Conservation (phyloP, 225 moss, liverwort and hornwort species). For the Physcomitrellopsis africana region DNA sequence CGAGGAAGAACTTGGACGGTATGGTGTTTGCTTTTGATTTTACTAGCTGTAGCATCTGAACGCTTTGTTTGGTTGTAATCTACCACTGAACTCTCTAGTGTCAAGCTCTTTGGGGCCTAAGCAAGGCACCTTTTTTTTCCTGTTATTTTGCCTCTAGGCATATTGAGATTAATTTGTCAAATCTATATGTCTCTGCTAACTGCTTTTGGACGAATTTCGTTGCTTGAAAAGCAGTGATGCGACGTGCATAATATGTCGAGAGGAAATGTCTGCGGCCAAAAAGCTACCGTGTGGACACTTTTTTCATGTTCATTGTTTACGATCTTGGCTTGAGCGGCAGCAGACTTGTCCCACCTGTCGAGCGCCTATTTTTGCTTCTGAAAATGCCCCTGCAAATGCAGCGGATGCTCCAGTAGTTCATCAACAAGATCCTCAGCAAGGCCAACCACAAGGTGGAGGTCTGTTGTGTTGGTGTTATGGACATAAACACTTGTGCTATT, state of each 20-base stretch:
- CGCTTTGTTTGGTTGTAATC: constrained; percentile 8
- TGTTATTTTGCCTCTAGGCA: constrained; percentile 1
- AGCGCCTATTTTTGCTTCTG: constrained; percentile 88
- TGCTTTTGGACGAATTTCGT: constrained; percentile 25
- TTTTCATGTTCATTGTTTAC: constrained; percentile 98
- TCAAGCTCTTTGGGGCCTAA: not conserved
- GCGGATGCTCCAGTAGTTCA: constrained; percentile 60
- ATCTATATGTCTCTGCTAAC: constrained; percentile 28
- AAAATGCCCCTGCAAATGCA: constrained; percentile 56
- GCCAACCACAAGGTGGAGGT: constrained; percentile 69
- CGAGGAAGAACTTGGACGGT: constrained; percentile 96
- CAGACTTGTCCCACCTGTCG: constrained; percentile 99
- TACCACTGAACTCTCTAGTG: not conserved
- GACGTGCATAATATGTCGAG: constrained; percentile 98
- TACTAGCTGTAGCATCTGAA: constrained; percentile 18
- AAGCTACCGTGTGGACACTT: constrained; percentile 99
- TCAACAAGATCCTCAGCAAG: constrained; percentile 68
- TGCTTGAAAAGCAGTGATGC: constrained; percentile 84
- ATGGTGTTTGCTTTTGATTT: constrained; percentile 30
- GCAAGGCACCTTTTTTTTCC: constrained; percentile 3
- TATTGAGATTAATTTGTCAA: not conserved
- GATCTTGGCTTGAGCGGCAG: constrained; percentile 99
- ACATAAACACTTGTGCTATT: constrained; percentile 1
- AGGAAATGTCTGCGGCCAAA: constrained; percentile 98
- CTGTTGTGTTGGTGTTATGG: constrained; percentile 15